Conservation (phyloP, 2,329 filamentous ascomycete genomes). For the Trichoderma sp. region DNA sequence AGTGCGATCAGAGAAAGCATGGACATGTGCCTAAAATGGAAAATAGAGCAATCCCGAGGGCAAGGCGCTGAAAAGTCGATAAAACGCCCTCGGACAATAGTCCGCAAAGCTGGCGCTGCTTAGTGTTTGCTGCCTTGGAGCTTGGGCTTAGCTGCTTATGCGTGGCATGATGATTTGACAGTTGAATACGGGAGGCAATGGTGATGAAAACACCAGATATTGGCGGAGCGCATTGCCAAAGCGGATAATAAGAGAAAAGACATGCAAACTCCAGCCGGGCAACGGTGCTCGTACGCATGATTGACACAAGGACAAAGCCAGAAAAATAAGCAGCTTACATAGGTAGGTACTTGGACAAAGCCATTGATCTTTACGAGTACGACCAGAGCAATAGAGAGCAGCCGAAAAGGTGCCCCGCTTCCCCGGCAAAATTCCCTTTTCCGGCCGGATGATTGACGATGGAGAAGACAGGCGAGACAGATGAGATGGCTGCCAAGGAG, state of each 20-base stretch:
- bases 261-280: not conserved
- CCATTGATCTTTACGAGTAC: conserved; percentile 13
- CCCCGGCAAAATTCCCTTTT: conserved; percentile 1
- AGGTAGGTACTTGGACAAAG: no score
- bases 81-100: not conserved
- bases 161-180: not conserved
- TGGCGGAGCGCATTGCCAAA: not conserved
- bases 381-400: not conserved
- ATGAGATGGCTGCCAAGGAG: not conserved
- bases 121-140: not conserved
- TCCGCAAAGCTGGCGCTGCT: not conserved
- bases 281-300: not conserved
- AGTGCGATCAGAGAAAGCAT: not conserved
- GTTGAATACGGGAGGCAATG: not conserved
- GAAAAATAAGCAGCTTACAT: not conserved
- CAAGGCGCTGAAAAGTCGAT: not conserved
- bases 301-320: no score
- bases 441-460: not conserved
- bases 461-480: not conserved
- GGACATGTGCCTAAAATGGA: not conserved
- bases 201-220: not conserved
- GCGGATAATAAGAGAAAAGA: not conserved
- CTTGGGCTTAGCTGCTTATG: not conserved
- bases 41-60: not conserved
- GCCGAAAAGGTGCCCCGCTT: not conserved